These are phyloP conservation scores for Escallonia herrerae DNA, from an alignment of 129 eudicot genomes.

Conservation along the genomic window DNA sequence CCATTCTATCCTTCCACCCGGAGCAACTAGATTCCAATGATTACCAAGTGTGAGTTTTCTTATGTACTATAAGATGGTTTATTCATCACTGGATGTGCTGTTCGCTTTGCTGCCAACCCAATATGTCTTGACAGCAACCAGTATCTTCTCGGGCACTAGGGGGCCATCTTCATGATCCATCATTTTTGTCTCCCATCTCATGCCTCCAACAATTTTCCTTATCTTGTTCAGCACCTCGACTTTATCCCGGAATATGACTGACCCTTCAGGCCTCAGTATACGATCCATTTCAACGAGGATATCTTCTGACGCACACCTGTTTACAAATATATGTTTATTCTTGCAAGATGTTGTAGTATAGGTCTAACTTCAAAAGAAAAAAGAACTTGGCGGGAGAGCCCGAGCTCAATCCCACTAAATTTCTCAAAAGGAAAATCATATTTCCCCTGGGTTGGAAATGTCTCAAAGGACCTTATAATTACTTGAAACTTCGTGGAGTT, in stretches of 20 bases:
- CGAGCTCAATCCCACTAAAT: too few species aligned
- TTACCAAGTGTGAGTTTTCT: not conserved
- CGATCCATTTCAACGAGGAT: constrained; percentile 94
- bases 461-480: too few species aligned
- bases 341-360: too few species aligned
- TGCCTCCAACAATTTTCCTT: constrained; percentile 64
- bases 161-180: constrained; percentile 93
- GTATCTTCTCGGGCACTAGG: constrained; percentile 71
- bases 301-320: constrained; percentile 81
- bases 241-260: constrained; percentile 68
- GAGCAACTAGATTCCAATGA: not conserved
- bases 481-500: too few species aligned
- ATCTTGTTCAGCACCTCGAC: constrained; percentile 75
- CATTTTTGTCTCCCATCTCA: constrained; percentile 86
- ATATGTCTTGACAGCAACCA: constrained; percentile 64
- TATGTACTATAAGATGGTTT: constrained; percentile 7
- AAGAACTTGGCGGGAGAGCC: too few species aligned
- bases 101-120: constrained; percentile 60
- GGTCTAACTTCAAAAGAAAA: too few species aligned
- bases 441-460: too few species aligned
- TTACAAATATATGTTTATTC: not conserved
- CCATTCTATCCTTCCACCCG: not conserved
- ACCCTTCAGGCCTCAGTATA: constrained; percentile 87
- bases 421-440: too few species aligned
- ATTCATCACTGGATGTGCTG: constrained; percentile 43